These are phyloP conservation scores for Solanum chmielewskii DNA, from an alignment of 257 asterid species.

Conservation along the genomic window DNA sequence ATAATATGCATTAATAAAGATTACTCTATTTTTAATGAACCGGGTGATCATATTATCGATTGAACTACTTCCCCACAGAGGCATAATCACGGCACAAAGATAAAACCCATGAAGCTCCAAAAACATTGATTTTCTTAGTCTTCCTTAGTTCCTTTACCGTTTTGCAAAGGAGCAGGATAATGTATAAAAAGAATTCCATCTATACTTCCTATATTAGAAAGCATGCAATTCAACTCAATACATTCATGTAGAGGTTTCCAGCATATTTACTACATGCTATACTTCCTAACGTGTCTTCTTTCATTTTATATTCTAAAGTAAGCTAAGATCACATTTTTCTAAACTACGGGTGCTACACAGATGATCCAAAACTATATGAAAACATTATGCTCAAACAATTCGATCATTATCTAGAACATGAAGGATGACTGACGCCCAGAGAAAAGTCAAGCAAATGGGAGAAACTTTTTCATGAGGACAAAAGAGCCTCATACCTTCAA, in stretches of 20 bases:
- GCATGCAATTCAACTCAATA: neutral
- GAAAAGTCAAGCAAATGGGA: neutral
- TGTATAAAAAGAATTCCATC: neutral
- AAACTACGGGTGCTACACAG: neutral
- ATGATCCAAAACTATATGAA: neutral
- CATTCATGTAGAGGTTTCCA: neutral
- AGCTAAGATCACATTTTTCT: neutral
- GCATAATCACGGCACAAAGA: neutral
- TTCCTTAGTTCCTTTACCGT: neutral
- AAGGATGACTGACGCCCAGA: neutral
- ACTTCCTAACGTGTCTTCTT: neutral
- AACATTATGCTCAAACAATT: neutral
- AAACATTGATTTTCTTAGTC: neutral
- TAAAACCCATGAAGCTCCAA: neutral
- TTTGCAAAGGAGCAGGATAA: neutral
- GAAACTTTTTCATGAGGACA: neutral
- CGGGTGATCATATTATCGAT: neutral
- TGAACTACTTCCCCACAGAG: neutral
- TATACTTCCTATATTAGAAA: neutral
- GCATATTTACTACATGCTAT: neutral
- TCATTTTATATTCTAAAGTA: neutral
- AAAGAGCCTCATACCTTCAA: slow-evolving; percentile 37
- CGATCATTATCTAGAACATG: neutral
- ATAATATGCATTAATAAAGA: neutral
- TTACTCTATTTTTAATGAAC: neutral